Conservation (phyloP, 139 green algal species). For the Chlorella sp. region DNA sequence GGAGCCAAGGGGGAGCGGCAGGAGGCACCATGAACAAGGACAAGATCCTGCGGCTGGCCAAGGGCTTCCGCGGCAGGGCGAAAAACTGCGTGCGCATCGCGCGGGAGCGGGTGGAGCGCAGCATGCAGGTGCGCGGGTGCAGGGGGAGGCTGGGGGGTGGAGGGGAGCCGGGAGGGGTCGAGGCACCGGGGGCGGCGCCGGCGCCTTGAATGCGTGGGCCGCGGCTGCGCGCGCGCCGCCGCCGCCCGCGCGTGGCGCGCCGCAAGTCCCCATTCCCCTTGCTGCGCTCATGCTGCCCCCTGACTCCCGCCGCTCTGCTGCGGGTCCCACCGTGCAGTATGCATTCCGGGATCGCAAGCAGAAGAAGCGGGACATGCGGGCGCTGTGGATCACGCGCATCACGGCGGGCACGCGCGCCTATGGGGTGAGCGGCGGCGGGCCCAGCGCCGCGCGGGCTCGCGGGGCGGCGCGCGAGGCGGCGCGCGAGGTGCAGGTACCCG, state of each 20-base stretch:
- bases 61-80: slow-evolving; percentile 85
- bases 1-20: background rate
- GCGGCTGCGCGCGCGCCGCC: too few species aligned
- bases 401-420: slow-evolving; percentile 88
- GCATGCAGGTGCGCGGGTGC: too few species aligned
- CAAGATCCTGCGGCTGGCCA: slow-evolving; percentile 88
- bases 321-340: too few species aligned
- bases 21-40: slow-evolving; percentile 53
- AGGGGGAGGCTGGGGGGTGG: too few species aligned
- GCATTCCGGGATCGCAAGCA: slow-evolving; percentile 80
- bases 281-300: too few species aligned
- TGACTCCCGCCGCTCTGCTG: too few species aligned
- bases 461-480: too few species aligned
- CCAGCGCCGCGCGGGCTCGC: background rate
- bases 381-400: slow-evolving; percentile 92
- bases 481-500: background rate
- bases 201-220: too few species aligned
- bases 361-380: slow-evolving; percentile 90
- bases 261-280: too few species aligned
- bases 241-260: too few species aligned
- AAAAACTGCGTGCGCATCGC: slow-evolving; percentile 94
- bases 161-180: too few species aligned
- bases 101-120: slow-evolving; percentile 80
- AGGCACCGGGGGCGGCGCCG: too few species aligned
- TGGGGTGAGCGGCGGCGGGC: slow-evolving; percentile 60